A percentile compares a stretch with the other conserved stretches of the same genome.
Conservation (phyloP, 371 early-diverging fungal genomes). For the Mortierella sp. region DNA sequence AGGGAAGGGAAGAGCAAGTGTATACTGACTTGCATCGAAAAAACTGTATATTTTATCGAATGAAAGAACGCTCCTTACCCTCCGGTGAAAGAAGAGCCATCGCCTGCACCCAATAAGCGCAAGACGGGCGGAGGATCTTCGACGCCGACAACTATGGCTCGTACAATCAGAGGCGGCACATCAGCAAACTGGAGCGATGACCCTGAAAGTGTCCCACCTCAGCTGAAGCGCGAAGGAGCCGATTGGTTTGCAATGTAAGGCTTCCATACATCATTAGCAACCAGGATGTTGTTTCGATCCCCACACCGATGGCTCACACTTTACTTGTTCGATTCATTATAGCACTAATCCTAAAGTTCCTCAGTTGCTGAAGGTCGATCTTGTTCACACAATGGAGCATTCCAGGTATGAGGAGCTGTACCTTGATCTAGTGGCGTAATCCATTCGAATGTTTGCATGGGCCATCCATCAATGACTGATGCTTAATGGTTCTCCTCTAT, state of each 20-base stretch:
- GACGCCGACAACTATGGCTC: slow-evolving; percentile 24
- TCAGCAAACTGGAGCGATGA: slow-evolving; percentile 79
- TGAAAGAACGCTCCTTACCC: slow-evolving; percentile 16
- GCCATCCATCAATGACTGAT: too few relatives aligned
- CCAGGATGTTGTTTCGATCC: too few relatives aligned
- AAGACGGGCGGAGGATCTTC: slow-evolving; percentile 24
- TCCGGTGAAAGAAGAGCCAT: slow-evolving; percentile 35
- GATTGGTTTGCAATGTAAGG: slow-evolving; percentile 90
- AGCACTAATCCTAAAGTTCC: slow-evolving; percentile 81
- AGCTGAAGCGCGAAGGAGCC: slow-evolving; percentile 76
- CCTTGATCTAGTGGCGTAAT: neutral
- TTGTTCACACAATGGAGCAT: slow-evolving; percentile 90
- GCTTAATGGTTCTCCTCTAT: too few relatives aligned
- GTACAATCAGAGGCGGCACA: slow-evolving; percentile 53
- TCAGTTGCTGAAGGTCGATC: slow-evolving; percentile 81
- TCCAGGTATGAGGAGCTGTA: slow-evolving; percentile 50
- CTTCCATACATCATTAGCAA: neutral
- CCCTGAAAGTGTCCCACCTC: slow-evolving; percentile 81
- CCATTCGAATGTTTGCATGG: neutral
- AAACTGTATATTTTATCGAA: neutral
- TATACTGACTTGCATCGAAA: neutral
- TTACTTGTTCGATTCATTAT: neutral
- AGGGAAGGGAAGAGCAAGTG: neutral
- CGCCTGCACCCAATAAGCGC: slow-evolving; percentile 26
- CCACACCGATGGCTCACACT: too few relatives aligned